Base-by-base conservation (phyloP, 148 eudicot genomes). In the Chenopodium formosanum region DNA sequence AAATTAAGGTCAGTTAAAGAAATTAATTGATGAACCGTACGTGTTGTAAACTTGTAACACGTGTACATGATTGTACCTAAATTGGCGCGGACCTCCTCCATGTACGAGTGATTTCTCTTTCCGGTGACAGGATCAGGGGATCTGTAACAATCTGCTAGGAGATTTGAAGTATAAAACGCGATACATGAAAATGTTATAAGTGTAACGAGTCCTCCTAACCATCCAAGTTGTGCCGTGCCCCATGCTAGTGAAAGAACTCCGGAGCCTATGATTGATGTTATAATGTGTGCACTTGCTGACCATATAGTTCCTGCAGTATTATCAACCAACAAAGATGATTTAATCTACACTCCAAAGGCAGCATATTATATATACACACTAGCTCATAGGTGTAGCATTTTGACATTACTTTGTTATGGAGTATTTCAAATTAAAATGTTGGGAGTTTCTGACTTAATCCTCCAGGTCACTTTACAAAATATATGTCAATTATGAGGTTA, bases 191-290 rank as follows among this genome's bases (percentile, higher is more conserved):
- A 92, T 0, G 81, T 73, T 2, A 90, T 32, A 4, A 93, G 82
- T 14, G 90, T 87, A 4, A 83, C 80, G 3, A 83, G 78, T 8
- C 97, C 97, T 14, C 83, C 92, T 1, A 91, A 22, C 97, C 97
- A 93, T 63, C 97, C 97, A 31, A 93, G 89, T 63, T 93, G 97
- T 12, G 94, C 97, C 60, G 87, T 83, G 2, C 86, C 91, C 97
- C 97, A 93, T 7, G 94, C 94, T 27, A 93, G 80, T 47, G 94
- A 89, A 25, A 93, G 86, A 8, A 93, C 93, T 32, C 97, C 97
- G 0, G 97, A 93, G 0, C 94, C 97, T 60, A 93, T 93, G 1
- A 91, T 84, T 46, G 94, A 90, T 64, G 97, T 92, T 37, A 91
- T 85, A 66, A 92, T 92, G 85, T 92, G 97, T 31, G 94, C 91